Conservation (phyloP, 1,284 basidiomycete genomes). For the Cryptococcus sp. region DNA sequence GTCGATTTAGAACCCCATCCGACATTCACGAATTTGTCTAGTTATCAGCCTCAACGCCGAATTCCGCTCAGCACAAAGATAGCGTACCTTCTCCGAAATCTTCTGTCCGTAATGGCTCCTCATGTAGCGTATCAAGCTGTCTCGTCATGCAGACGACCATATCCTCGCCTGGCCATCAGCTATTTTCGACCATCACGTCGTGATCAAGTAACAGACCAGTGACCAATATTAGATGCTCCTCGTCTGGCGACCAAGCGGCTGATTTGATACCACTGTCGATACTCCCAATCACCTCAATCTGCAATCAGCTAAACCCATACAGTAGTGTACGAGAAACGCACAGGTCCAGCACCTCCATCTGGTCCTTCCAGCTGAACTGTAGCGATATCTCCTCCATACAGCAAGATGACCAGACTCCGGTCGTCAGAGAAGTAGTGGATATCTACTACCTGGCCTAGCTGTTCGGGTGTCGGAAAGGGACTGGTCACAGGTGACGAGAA, state of each 20-base stretch:
- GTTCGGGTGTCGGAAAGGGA: constrained; percentile 28
- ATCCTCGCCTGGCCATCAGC: constrained; percentile 57
- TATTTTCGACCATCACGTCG: background rate
- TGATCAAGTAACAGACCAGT: constrained; percentile 57
- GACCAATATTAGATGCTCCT: constrained; percentile 71
- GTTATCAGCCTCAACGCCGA: constrained; percentile 7
- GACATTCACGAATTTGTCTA: constrained; percentile 86
- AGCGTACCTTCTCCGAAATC: constrained; percentile 78
- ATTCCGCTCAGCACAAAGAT: background rate
- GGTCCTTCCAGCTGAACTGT: constrained; percentile 53
- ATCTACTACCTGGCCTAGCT: constrained; percentile 55
- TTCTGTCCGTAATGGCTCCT: constrained; percentile 63
- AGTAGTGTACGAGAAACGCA: constrained; percentile 7
- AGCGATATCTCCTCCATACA: constrained; percentile 72
- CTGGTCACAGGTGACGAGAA: constrained; percentile 32
- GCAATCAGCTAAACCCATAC: constrained; percentile 2
- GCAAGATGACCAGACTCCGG: constrained; percentile 60
- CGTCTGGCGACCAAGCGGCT: constrained; percentile 87
- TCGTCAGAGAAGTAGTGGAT: constrained; percentile 65
- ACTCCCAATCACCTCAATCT: constrained; percentile 74
- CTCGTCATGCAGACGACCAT: constrained; percentile 85
- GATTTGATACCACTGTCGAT: constrained; percentile 79
- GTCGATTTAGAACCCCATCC: constrained; percentile 98
- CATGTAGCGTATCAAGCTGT: constrained; percentile 81
- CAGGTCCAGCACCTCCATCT: constrained; percentile 53